Evolutionary conservation across 768 basidiomycete species (phyloP), one percentile per base, ranked within the genome.

Genomic region (Suillus occidentalis): DNA sequence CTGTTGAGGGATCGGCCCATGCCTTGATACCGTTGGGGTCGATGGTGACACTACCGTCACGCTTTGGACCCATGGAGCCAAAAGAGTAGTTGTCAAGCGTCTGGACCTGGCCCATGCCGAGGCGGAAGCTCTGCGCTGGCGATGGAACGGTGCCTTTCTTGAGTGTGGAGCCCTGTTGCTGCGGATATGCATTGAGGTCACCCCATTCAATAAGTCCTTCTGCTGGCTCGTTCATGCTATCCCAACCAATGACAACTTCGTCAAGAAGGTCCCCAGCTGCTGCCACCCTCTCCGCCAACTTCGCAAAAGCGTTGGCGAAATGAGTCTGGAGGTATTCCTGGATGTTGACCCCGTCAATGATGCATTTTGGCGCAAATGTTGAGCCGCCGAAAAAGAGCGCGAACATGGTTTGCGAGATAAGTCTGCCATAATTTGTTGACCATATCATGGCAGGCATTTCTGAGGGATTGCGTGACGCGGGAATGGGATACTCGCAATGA

Each of bases 191-290:
- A 60, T 81, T 83, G 36, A 99, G 80, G 73, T 97, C 87, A 0
- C 82, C 80, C 76, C 90, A 90, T 2, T 84, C 86, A 42, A 88
- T 69, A 50, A 76, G 82, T 0, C 97, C 97, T 69, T 96, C 92
- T 43, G 87, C 88, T 0, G 97, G 97, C 75, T 99, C 97, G 75
- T 99, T 99, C 76, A 98, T 79, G 69, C 89, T 90, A 73, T 99
- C 97, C 97, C 97, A 99, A 0, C 97, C 97, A 57, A 99, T 89
- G 13, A 99, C 85, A 68, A 94, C 95, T 47, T 88, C 87, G 37
- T 99, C 95, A 25, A 92, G 74, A 43, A 98, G 76, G 40, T 85
- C 89, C 0, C 90, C 91, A 0, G 88, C 89, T n/a, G 87, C 87
- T 6, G 82, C 79, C 60, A 97, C 89, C 42, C 85, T 82, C 73